Base-by-base conservation (phyloP, 148 eudicot genomes). In the Rhododendron ferrugineum region DNA sequence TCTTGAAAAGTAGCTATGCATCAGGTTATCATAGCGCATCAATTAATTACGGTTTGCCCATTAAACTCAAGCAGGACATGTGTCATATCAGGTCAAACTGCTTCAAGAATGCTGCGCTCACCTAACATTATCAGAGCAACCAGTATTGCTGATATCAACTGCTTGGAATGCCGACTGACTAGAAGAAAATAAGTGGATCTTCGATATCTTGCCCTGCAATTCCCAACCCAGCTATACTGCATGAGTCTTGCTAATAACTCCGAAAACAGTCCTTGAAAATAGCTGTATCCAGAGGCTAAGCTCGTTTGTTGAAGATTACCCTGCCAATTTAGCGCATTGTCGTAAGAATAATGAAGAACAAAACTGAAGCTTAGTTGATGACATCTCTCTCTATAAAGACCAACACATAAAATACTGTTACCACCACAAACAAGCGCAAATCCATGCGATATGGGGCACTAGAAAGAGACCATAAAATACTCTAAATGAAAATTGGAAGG, bases 241-340 rank as follows among this genome's bases (percentile, higher is more conserved):
- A 52, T 23, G 18, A 52, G 49, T 52, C 70, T 76, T 74, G 80
- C 50, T 46, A 49, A 32, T 20, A 84, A 75, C 80, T 52, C 85
- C 50, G 15, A 75, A 77, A 78, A 44, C 14, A 84, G 58, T 37
- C 72, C 44, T 52, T 75, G 85, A 54, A 50, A 22, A 52, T 60
- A 20, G 85, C 80, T 75, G 54, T 26, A 74, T 75, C 78, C 85
- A 84, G 80, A 32, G 40, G 85, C 85, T 6, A 54, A 75, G 26
- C 85, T 83, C 13, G 10, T 14, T 84, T 26, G 80, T 50, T 16
- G 11, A 23, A 76, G 60, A 22, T 74, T 49, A 42, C 80, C 49
- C 85, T 84, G 85, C 58, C 80, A 50, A 84, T 70, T 30, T 70
- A 32, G 16, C 7, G 2, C 37, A 13, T 10, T 26, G 73, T 11